Percentiles rank a stretch among this genome's conserved stretches.
Conservation (phyloP, 345 rosid species). For the Noccaea bulbosa region DNA sequence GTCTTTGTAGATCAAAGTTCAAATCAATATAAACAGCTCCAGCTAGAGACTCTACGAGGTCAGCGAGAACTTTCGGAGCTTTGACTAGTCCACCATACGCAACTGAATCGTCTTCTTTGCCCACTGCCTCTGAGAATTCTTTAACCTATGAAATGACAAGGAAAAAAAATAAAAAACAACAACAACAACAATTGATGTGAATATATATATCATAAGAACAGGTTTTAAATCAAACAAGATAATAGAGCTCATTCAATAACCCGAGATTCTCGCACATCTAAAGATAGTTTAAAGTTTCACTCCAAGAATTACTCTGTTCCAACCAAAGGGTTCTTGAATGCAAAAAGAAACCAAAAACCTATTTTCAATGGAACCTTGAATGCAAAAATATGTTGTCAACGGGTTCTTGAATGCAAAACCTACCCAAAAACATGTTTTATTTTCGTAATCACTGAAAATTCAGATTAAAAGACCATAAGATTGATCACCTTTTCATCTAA, state of each 20-base stretch:
- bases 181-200: constrained; percentile 1
- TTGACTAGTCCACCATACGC: constrained; percentile 65
- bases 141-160: constrained; percentile 46
- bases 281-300: neutral
- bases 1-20: constrained; percentile 54
- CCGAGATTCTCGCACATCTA: neutral
- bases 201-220: constrained; percentile 5
- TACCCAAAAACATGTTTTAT: neutral
- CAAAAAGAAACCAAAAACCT: too few species aligned
- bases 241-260: neutral
- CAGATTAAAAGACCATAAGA: neutral
- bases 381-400: neutral
- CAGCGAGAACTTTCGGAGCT: constrained; percentile 88
- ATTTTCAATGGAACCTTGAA: neutral
- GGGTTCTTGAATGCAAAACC: constrained; percentile 15
- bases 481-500: constrained; percentile 59
- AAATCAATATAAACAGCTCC: constrained; percentile 75
- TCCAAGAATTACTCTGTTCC: constrained; percentile 8
- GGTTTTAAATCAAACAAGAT: constrained; percentile 6
- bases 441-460: neutral
- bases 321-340: constrained; percentile 4
- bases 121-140: constrained; percentile 61
- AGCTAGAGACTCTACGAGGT: constrained; percentile 72
- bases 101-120: constrained; percentile 53
- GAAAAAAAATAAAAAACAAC: too few species aligned